These are phyloP conservation scores for Cutaneotrichosporon cavernicola DNA, from an alignment of 1,284 basidiomycete genomes.

Conservation along the genomic window DNA sequence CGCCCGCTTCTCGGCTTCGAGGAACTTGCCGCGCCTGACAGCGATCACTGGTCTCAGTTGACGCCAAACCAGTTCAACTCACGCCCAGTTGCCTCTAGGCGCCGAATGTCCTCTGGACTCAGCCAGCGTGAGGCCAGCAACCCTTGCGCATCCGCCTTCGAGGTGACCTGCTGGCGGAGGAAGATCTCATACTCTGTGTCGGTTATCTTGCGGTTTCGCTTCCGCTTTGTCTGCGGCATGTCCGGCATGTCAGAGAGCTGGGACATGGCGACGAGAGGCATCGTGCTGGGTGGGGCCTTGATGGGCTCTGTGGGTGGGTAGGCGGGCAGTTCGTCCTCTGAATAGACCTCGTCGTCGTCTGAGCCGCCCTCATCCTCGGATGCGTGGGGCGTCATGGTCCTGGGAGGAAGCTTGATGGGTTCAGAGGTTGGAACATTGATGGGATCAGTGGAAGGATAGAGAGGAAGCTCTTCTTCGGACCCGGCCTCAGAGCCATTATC, in stretches of 20 bases:
- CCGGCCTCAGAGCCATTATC: not conserved
- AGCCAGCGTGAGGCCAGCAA: conserved; percentile 39
- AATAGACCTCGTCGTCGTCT: not conserved
- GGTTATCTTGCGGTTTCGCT: not conserved
- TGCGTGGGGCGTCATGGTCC: not conserved
- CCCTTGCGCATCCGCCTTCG: conserved; percentile 27
- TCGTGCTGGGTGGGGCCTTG: conserved; percentile 1
- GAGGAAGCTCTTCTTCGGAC: not conserved
- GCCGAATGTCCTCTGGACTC: conserved; percentile 28
- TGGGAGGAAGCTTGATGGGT: not conserved
- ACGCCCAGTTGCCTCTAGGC: conserved; percentile 37
- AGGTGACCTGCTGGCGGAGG: conserved; percentile 3
- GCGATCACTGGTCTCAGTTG: conserved; percentile 28
- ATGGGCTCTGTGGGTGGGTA: conserved; percentile 3
- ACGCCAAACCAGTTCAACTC: not conserved
- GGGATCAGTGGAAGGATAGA: no score
- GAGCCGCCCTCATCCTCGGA: not conserved
- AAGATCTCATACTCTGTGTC: conserved; percentile 8
- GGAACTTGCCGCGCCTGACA: conserved; percentile 41
- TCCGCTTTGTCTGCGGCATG: not conserved
- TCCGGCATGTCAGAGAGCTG: conserved; percentile 4
- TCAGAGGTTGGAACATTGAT: no score
- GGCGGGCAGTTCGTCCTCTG: not conserved
- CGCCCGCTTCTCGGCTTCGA: conserved; percentile 32
- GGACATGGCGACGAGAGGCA: conserved; percentile 8